phyloP scores from a whole-genome alignment of 108 stramenopile genomes.

The Stephanodiscus minutulus region DNA sequence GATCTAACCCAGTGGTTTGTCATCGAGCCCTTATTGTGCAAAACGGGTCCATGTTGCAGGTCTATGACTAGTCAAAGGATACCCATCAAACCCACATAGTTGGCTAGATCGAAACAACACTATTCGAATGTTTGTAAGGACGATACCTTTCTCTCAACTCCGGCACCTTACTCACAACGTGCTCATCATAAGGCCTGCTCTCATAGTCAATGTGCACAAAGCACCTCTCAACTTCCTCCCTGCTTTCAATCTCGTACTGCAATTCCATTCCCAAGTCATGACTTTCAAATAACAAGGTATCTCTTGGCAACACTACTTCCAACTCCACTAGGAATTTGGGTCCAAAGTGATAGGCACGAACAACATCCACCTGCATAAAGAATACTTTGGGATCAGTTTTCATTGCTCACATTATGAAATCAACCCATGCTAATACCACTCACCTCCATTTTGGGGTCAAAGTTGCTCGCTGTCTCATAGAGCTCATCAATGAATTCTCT shows the following conservation, averaged over 20 bases:
- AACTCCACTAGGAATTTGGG: conserved; percentile 93
- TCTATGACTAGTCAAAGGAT: no score
- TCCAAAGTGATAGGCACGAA: conserved; percentile 94
- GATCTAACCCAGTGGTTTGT: neutral
- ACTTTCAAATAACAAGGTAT: conserved; percentile 78
- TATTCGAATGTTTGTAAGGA: conserved; percentile 37
- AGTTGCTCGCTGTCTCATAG: conserved; percentile 68
- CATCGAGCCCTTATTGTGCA: neutral
- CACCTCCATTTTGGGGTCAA: conserved; percentile 73
- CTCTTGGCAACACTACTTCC: conserved; percentile 87
- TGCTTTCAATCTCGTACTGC: conserved; percentile 92
- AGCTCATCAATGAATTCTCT: conserved; percentile 88
- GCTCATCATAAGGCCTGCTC: conserved; percentile 90
- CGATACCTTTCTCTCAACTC: conserved; percentile 79
- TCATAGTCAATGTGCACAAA: conserved; percentile 97
- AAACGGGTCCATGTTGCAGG: no score
- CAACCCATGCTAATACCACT: neutral
- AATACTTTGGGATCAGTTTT: neutral
- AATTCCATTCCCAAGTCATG: conserved; percentile 96
- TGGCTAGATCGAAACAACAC: conserved; percentile 33
- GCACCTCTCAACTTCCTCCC: conserved; percentile 92
- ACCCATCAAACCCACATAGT: neutral
- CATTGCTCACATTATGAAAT: neutral
- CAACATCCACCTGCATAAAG: conserved; percentile 70
- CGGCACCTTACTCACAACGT: conserved; percentile 88